These are phyloP conservation scores for Elsinoe fawcettii DNA, from an alignment of 2,329 filamentous ascomycete genomes.

Conservation along the genomic window DNA sequence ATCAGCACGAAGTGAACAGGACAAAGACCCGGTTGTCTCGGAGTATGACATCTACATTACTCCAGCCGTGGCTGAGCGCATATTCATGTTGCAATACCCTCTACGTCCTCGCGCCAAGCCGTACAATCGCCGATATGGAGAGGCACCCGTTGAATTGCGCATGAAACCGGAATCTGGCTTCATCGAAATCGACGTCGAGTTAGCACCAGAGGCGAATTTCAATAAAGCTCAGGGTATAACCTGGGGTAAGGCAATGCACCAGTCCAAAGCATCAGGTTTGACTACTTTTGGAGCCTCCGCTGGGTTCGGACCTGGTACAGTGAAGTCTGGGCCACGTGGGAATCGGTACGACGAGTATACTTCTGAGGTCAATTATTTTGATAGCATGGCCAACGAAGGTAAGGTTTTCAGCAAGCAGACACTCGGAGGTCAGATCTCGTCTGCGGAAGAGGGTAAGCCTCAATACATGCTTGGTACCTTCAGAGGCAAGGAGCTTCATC, in stretches of 20 bases:
- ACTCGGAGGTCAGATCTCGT: constrained; percentile 70
- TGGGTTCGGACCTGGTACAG: constrained; percentile 33
- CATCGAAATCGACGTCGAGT: constrained; percentile 84
- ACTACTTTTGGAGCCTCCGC: constrained; percentile 41
- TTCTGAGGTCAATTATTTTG: constrained; percentile 49
- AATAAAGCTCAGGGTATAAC: constrained; percentile 73
- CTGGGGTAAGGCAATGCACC: constrained; percentile 70
- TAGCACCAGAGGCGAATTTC: constrained; percentile 66
- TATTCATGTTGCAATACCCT: constrained; percentile 80
- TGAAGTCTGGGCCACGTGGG: constrained; percentile 19
- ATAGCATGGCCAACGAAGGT: constrained; percentile 59
- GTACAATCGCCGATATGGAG: constrained; percentile 49
- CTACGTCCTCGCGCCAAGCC: constrained; percentile 61
- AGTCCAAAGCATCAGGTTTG: constrained; percentile 34
- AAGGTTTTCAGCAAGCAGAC: constrained; percentile 74
- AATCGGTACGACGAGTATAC: constrained; percentile 38
- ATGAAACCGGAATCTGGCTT: constrained; percentile 76
- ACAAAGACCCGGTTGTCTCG: constrained; percentile 42
- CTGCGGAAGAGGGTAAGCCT: constrained; percentile 57
- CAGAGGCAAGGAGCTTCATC: constrained; percentile 69
- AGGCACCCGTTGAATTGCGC: constrained; percentile 64
- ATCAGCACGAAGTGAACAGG: constrained; percentile 20
- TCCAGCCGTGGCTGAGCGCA: constrained; percentile 51
- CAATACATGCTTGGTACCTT: constrained; percentile 91
- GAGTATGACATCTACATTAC: constrained; percentile 82